A percentile compares a stretch with the other conserved stretches of the same genome.
Conservation (phyloP, 2,329 filamentous ascomycete species). For the Shiraia sp. region DNA sequence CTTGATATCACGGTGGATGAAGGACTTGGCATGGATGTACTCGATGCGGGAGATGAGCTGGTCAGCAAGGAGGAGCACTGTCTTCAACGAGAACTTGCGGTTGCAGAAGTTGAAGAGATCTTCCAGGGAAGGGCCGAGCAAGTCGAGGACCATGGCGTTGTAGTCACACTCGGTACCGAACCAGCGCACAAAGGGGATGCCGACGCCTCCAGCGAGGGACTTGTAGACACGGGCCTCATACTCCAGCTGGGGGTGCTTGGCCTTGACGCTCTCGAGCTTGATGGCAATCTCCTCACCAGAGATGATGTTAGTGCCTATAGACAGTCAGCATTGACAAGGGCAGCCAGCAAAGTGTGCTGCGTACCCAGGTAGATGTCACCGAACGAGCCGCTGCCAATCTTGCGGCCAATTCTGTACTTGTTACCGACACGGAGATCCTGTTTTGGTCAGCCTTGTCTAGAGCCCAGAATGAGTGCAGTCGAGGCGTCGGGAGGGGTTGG, state of each 20-base stretch:
- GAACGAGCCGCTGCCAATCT: constrained; percentile 97
- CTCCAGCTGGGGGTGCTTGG: constrained; percentile 97
- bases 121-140: constrained; percentile 92
- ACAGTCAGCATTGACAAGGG: constrained; percentile 20
- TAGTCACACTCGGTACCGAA: constrained; percentile 99
- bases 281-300: constrained; percentile 99
- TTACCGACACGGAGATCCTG: constrained; percentile 99
- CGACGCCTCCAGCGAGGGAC: constrained; percentile 90
- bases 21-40: constrained; percentile 99
- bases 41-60: constrained; percentile 99
- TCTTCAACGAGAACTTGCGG: constrained; percentile 99
- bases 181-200: constrained; percentile 98
- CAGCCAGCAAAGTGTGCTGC: constrained; percentile 22
- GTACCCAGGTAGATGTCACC: constrained; percentile 93
- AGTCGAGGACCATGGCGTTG: constrained; percentile 98
- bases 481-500: constrained; percentile 39
- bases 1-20: constrained; percentile 99
- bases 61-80: constrained; percentile 91
- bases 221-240: constrained; percentile 96
- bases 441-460: constrained; percentile 29
- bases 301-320: constrained; percentile 93
- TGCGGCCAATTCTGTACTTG: constrained; percentile 98
- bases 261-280: constrained; percentile 99
- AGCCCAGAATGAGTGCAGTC: no score
- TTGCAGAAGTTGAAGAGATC: constrained; percentile 99